These are phyloP conservation scores for Polygonum aviculare DNA, from an alignment of 148 eudicot species.

Conservation along the genomic window DNA sequence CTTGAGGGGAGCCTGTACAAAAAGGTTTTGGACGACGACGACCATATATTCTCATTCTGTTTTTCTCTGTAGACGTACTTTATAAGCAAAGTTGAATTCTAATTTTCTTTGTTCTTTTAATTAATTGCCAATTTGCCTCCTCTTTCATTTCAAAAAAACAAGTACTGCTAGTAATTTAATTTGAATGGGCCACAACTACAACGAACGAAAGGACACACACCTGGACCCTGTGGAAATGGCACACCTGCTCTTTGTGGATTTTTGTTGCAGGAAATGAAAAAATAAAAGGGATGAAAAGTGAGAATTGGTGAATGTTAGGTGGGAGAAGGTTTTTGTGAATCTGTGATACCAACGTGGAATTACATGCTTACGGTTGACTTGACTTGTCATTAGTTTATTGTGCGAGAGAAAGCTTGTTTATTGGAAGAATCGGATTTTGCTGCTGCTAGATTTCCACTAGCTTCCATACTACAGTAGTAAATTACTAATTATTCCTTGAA, in stretches of 20 bases:
- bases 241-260: neutral
- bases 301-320: neutral
- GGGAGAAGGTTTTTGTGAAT: neutral
- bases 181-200: neutral
- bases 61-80: neutral
- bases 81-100: conserved; percentile 2
- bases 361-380: neutral
- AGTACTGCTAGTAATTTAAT: too few species aligned
- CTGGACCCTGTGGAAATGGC: neutral
- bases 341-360: neutral
- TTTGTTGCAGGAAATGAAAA: neutral
- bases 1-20: neutral
- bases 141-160: neutral
- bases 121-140: neutral
- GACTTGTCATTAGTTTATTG: neutral
- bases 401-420: neutral
- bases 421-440: conserved; percentile 2
- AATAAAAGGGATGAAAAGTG: neutral
- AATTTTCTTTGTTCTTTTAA: neutral
- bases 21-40: neutral
- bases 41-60: neutral
- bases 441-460: neutral
- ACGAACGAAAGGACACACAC: neutral
- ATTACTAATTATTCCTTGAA: too few species aligned
- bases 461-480: neutral